Conservation (phyloP, 495 filamentous ascomycete genomes). For the Parachaetomium inaequale region DNA sequence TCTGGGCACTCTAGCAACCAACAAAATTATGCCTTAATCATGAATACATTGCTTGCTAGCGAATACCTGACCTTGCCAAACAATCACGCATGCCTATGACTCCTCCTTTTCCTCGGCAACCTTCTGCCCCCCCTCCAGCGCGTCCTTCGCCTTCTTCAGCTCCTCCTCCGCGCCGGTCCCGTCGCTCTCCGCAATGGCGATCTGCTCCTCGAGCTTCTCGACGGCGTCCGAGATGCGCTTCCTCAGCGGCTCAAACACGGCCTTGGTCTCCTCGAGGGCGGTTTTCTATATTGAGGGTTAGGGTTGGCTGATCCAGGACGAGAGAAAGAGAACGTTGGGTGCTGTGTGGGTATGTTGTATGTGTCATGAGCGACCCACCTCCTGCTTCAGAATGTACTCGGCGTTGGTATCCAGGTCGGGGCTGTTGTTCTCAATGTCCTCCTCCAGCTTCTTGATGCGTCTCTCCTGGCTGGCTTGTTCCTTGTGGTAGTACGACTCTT, state of each 20-base stretch:
- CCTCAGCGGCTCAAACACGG: constrained; percentile 66
- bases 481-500: constrained; percentile 83
- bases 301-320: constrained; percentile 26
- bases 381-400: constrained; percentile 72
- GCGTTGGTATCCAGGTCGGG: constrained; percentile 59
- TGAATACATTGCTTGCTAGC: constrained; percentile 1
- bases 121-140: constrained; percentile 41
- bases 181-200: constrained; percentile 52
- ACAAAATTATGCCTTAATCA: not conserved
- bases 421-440: constrained; percentile 40
- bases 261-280: constrained; percentile 77
- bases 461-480: constrained; percentile 70
- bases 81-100: not conserved
- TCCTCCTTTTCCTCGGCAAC: constrained; percentile 24
- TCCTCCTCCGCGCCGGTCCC: constrained; percentile 58
- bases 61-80: not conserved
- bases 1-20: not conserved
- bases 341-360: not conserved
- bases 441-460: constrained; percentile 65
- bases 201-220: constrained; percentile 60
- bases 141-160: constrained; percentile 56
- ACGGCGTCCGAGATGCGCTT: constrained; percentile 64
- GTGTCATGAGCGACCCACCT: constrained; percentile 53
- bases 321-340: too few species aligned
- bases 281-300: constrained; percentile 51